A percentile compares a stretch with the other conserved stretches of the same genome.
phyloP scores from a whole-genome alignment of 139 green algal species.

The Micractinium conductrix region DNA sequence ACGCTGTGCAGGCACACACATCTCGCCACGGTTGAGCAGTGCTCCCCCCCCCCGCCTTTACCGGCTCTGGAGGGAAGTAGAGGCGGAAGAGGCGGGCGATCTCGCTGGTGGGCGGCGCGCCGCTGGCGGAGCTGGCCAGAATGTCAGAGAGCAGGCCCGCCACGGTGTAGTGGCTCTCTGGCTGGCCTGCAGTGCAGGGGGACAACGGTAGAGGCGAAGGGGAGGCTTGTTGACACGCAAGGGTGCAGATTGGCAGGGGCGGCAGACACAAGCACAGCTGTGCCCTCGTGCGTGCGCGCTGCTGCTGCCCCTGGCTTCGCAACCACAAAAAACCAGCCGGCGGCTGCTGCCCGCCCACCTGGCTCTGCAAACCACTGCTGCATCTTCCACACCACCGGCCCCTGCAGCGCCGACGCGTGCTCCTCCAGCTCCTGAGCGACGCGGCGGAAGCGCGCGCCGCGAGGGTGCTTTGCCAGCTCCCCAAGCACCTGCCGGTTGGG shows the following conservation, averaged over 20 bases:
- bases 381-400: conserved; percentile 52
- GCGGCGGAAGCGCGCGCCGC: conserved; percentile 56
- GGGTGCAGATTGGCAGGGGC: too few relatives aligned
- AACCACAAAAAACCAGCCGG: background rate
- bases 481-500: conserved; percentile 28
- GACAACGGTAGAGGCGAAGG: too few relatives aligned
- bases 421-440: conserved; percentile 63
- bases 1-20: too few relatives aligned
- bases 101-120: conserved; percentile 20
- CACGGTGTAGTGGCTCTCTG: conserved; percentile 4
- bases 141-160: conserved; percentile 24
- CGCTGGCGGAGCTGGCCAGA: conserved; percentile 25
- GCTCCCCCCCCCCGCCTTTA: too few relatives aligned
- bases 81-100: conserved; percentile 42
- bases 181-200: background rate
- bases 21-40: too few relatives aligned
- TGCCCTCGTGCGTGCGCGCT: too few relatives aligned
- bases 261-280: too few relatives aligned
- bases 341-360: background rate
- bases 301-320: too few relatives aligned
- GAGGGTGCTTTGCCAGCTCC: conserved; percentile 24
- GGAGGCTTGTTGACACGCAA: too few relatives aligned
- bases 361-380: conserved; percentile 37
- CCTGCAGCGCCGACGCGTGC: conserved; percentile 42
- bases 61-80: conserved; percentile 35